A percentile compares a stretch with the other conserved stretches of the same genome.
Evolutionary conservation across 805 yeast genomes (phyloP).

Genomic region (Kluyveromyces dobzhanskii): DNA sequence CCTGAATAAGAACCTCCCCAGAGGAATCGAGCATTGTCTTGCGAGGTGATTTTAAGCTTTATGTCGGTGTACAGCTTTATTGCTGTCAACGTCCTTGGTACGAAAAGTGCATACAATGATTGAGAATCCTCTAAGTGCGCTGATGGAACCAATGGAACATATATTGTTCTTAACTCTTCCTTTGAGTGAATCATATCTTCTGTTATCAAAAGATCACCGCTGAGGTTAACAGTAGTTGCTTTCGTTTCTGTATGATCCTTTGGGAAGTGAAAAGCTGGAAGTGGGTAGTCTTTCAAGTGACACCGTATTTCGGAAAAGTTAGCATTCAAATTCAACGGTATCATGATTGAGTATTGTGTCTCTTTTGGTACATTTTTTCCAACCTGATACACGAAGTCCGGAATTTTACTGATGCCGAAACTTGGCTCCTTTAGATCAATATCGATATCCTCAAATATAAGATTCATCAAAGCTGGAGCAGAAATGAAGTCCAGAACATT

Average conservation of each 20-base stretch:
- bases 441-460: conserved; percentile 41
- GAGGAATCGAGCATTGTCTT: conserved; percentile 52
- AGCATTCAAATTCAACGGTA: conserved; percentile 57
- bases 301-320: conserved; percentile 53
- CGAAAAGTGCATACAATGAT: conserved; percentile 44
- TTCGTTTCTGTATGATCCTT: conserved; percentile 29
- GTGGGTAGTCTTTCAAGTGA: conserved; percentile 77
- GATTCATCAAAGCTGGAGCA: conserved; percentile 46
- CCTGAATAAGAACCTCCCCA: conserved; percentile 87
- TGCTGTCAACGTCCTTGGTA: conserved; percentile 70
- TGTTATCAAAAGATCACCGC: conserved; percentile 60
- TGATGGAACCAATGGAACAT: conserved; percentile 54
- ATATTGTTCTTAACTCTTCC: conserved; percentile 48
- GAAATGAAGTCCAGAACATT: conserved; percentile 39
- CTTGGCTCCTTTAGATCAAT: conserved; percentile 42
- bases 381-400: conserved; percentile 54
- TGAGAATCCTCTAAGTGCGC: conserved; percentile 32
- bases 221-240: conserved; percentile 31
- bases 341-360: conserved; percentile 53
- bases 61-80: conserved; percentile 64
- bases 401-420: conserved; percentile 42
- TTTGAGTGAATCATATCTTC: conserved; percentile 50
- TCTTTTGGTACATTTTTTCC: conserved; percentile 82
- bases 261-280: conserved; percentile 75
- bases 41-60: conserved; percentile 45